Evolutionary conservation across 148 eudicot genomes (phyloP).

Genomic region (Rheum nobile): DNA sequence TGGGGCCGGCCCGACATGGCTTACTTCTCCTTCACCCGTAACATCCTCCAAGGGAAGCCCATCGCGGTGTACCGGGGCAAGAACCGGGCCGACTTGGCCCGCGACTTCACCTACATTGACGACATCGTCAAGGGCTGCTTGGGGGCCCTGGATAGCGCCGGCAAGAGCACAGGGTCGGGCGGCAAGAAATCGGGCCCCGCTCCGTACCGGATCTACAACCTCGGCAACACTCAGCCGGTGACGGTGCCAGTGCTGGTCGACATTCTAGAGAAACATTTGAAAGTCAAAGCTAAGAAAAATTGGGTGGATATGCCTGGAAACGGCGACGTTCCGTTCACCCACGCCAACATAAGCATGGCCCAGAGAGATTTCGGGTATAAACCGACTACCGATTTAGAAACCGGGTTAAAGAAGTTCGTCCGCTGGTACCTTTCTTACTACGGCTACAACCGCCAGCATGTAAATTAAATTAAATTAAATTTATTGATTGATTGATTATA

Average conservation of each 20-base stretch:
- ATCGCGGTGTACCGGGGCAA: constrained; percentile 57
- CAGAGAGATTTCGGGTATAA: constrained; percentile 51
- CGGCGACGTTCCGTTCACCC: constrained; percentile 78
- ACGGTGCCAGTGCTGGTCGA: constrained; percentile 58
- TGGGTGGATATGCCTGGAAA: constrained; percentile 70
- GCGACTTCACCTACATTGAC: constrained; percentile 76
- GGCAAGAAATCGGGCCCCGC: constrained; percentile 65
- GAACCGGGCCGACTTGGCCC: constrained; percentile 42
- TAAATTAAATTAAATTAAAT: constrained; percentile 16
- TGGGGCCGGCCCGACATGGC: constrained; percentile 94
- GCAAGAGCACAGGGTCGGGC: constrained; percentile 59
- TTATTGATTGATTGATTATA: constrained; percentile 11
- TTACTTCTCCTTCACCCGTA: constrained; percentile 51
- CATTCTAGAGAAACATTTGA: constrained; percentile 53
- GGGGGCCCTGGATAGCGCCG: constrained; percentile 49
- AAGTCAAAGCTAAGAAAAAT: constrained; percentile 63
- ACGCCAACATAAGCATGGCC: constrained; percentile 60
- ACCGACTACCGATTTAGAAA: constrained; percentile 69
- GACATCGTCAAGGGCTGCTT: constrained; percentile 71
- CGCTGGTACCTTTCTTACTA: constrained; percentile 58
- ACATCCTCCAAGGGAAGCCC: constrained; percentile 54
- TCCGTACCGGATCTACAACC: constrained; percentile 50
- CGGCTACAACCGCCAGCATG: constrained; percentile 39
- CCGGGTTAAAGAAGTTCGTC: constrained; percentile 74
- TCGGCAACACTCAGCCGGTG: constrained; percentile 73